These are phyloP conservation scores for Galerina sulciceps DNA, from an alignment of 768 basidiomycete genomes.

Conservation along the genomic window DNA sequence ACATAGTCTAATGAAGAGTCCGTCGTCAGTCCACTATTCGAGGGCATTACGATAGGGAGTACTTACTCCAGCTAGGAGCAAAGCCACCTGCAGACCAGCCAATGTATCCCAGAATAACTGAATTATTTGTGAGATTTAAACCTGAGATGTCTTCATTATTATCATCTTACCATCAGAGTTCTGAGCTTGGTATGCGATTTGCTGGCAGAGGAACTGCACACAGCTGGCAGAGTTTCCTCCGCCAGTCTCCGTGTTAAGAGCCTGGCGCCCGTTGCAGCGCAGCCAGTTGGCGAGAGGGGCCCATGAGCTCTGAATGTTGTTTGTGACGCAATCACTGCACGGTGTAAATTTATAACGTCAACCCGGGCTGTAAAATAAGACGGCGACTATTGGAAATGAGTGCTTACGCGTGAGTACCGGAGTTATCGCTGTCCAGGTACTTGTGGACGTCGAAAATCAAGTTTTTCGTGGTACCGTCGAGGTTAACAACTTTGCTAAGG, in stretches of 20 bases:
- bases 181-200: constrained; percentile 48
- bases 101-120: constrained; percentile 59
- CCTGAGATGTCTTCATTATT: background rate
- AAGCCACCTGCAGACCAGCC: constrained; percentile 66
- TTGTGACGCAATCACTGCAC: constrained; percentile 51
- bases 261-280: constrained; percentile 53
- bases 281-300: constrained; percentile 52
- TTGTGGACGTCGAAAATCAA: constrained; percentile 69
- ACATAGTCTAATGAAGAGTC: background rate
- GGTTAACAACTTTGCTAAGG: constrained; percentile 47
- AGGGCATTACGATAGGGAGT: background rate
- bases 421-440: constrained; percentile 62
- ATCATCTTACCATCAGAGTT: constrained; percentile 49
- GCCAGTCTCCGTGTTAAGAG: constrained; percentile 65
- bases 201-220: constrained; percentile 46
- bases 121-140: background rate
- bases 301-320: constrained; percentile 55
- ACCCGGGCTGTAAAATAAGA: no score
- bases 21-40: background rate
- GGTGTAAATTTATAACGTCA: background rate
- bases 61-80: constrained; percentile 24
- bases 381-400: background rate
- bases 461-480: constrained; percentile 43
- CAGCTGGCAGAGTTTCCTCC: constrained; percentile 60
- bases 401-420: constrained; percentile 23